Base-by-base conservation (phyloP, 2,329 filamentous ascomycete genomes). In the Nothophoma quercina region DNA sequence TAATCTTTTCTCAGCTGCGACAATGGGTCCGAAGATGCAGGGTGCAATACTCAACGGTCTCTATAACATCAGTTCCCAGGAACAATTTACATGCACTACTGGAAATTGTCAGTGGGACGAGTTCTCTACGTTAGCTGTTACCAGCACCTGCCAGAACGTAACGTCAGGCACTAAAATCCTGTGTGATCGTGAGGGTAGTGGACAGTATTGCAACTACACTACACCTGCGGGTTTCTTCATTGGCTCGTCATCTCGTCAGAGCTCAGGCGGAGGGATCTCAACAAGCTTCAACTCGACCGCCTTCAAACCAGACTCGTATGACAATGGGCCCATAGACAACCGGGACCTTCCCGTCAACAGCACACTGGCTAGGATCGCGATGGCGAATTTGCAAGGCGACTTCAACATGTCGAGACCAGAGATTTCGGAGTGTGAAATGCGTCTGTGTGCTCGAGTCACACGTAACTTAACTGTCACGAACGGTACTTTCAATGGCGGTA, bases 1-100 rank as follows among this genome's bases (percentile, higher is more conserved):
- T 43, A 10, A 34, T 7, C 1, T 13, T 9, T 7, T 5, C 10
- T 6, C 19, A 44, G 41, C 41, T n/a, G 12, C 32, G n/a, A 39
- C 32, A 18, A 47, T 39, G 34, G 34, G 25, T 16, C 43, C 34
- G 5, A 47, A 39, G 8, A 38, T 39, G 43, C 43, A 47, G n/a
- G 43, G 43, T 16, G 43, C 33, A 12, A 32, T 47, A 9, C 33
- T 47, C 7, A 47, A 32, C 19, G 43, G 43, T 7, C 43, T 47
- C 7, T 47, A 16, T 15, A 39, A 39, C 18, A 8, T 47, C 25
- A 39, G 23, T n/a, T 15, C 43, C 8, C 33, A 33, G 2, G 12
- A 30, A 8, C 23, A 29, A 10, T 38, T 29, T 16, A 32, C 16
- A 8, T 47, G 43, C 26, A 7, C 34, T 1, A 47, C 33, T 15